These are phyloP conservation scores for Fusarium tjaetaba DNA, from an alignment of 2,329 filamentous ascomycete genomes.

Conservation along the genomic window DNA sequence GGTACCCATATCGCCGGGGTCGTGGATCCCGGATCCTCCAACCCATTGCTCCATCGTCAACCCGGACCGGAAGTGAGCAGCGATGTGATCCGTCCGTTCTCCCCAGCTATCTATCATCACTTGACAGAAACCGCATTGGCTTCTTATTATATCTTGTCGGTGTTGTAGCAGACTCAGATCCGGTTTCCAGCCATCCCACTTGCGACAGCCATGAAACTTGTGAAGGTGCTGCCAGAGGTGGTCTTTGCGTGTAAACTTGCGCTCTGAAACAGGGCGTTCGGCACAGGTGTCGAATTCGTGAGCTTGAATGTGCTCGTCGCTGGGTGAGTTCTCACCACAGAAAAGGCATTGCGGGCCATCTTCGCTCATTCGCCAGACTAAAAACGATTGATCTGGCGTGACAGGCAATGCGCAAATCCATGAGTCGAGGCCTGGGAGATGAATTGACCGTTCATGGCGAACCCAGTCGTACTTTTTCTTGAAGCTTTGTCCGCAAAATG, in stretches of 20 bases:
- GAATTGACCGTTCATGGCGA: constrained; percentile 62
- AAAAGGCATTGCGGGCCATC: constrained; percentile 54
- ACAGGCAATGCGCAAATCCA: constrained; percentile 62
- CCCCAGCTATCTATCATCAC: constrained; percentile 42
- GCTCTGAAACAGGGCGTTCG: constrained; percentile 56
- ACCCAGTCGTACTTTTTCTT: constrained; percentile 55
- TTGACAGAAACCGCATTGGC: constrained; percentile 47
- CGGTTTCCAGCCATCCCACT: constrained; percentile 59
- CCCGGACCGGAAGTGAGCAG: constrained; percentile 44
- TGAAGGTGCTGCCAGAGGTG: constrained; percentile 54
- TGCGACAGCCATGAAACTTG: constrained; percentile 58
- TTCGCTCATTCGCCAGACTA: constrained; percentile 60
- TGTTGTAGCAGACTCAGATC: constrained; percentile 49
- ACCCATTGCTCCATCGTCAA: constrained; percentile 44
- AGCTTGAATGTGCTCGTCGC: constrained; percentile 49
- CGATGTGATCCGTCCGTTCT: constrained; percentile 43
- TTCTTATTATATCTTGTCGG: constrained; percentile 42
- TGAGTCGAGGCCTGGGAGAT: constrained; percentile 53
- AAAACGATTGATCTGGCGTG: constrained; percentile 49
- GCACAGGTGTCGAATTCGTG: constrained; percentile 61
- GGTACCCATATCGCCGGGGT: constrained; percentile 19
- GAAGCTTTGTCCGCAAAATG: constrained; percentile 52
- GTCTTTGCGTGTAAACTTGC: constrained; percentile 55
- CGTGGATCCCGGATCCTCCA: constrained; percentile 38
- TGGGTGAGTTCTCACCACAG: constrained; percentile 49